Base-by-base conservation (phyloP, 2,329 filamentous ascomycete genomes). In the Myotisia sp. region DNA sequence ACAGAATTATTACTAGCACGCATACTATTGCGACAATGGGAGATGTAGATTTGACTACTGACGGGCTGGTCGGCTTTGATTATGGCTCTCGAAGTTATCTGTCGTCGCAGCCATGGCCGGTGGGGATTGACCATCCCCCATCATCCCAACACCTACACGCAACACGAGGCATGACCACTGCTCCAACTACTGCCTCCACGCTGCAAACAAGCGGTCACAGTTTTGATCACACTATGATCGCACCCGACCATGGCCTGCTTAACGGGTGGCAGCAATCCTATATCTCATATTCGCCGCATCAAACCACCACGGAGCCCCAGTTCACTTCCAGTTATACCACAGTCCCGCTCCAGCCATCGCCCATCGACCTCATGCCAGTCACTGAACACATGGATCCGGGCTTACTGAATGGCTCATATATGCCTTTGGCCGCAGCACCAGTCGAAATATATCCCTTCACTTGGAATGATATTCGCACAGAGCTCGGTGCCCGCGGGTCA, bases 401-500 rank as follows among this genome's bases (percentile, higher is more conserved):
- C 42, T 65, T 76, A 43, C 63, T 84, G 48, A 76, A 79, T 39
- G 67, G 71, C 22, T 60, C 72, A 3, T 85, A 79, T 57, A 43
- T 65, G 26, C 53, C 60, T 9, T 44, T 65, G 27, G 51, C 57
- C 68, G 59, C 73, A 64, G 52, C 50, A 47, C 48, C 62, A 37
- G 52, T 82, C 64, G 76, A 72, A 42, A 70, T 74, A 43, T 75
- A 80, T 61, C 73, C 77, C 32, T 64, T 62, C 39, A 77, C 79
- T 44, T 85, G 79, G 74, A 76, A 83, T 42, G 84, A 92, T 50
- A 80, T 92, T 48, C 75, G 80, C 46, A 68, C 71, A 38, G 74
- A 78, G 52, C 63, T 79, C 45, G 69, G 79, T 57, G 61, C 70
- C 16, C 67, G 67, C 44, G 58, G 65, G 40, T 65, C 68, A 23